phyloP scores from a whole-genome alignment of 345 rosid genomes.

The Dipteronia dyeriana region DNA sequence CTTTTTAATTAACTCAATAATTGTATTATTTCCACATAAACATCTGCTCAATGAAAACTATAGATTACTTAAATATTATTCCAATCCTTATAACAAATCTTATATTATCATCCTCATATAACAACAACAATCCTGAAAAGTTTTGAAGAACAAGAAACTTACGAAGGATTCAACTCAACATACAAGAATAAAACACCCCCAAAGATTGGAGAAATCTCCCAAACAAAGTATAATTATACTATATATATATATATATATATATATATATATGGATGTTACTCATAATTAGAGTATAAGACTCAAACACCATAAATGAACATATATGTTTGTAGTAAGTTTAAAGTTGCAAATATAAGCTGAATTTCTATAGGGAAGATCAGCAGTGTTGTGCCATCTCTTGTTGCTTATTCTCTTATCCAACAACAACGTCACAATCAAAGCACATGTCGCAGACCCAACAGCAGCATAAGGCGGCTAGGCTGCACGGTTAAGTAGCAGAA shows the following conservation, averaged over 20 bases:
- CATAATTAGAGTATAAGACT: no score
- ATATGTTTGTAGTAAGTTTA: background rate
- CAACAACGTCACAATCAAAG: constrained; percentile 9
- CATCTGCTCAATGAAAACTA: no score
- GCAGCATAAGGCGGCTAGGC: constrained; percentile 18
- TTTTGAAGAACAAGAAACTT: background rate
- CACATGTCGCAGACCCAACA: constrained; percentile 19
- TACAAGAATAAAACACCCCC: background rate
- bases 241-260: background rate
- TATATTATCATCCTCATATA: background rate
- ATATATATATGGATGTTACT: background rate
- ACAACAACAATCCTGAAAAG: background rate
- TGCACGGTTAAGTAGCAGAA: background rate
- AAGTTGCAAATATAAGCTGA: background rate
- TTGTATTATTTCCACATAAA: no score
- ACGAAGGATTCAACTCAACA: background rate
- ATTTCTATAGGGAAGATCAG: no score
- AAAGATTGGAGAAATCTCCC: background rate
- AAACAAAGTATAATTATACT: background rate
- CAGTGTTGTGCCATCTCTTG: background rate
- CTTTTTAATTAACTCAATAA: no score
- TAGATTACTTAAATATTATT: background rate
- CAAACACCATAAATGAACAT: background rate
- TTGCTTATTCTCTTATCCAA: background rate
- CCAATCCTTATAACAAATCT: no score